Base-by-base conservation (phyloP, 257 asterid species). In the Verbena officinalis region DNA sequence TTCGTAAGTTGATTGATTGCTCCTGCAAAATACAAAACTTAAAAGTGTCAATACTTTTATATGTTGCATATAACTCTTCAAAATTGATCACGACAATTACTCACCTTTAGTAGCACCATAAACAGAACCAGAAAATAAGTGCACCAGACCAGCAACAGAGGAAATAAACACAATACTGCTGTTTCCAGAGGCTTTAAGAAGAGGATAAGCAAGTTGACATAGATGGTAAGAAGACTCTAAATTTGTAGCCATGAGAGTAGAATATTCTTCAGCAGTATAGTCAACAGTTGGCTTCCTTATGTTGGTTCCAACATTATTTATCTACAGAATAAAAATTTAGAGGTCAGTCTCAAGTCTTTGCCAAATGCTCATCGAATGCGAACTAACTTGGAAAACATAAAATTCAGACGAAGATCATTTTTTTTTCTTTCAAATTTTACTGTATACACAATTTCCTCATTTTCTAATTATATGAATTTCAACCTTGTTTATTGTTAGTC, bases 231-330 rank as follows among this genome's bases (percentile, higher is more conserved):
- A 72, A 52, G 97, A 88, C 56, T 90, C 96, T 24, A 94, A 71
- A 84, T 94, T 94, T 46, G 97, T 90, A 10, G 91, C 63, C 90
- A 88, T 81, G 72, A 94, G 73, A 34, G 2, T 61, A 7, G 91
- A 68, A 64, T 88, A 94, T 55, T 94, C 99, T 45, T 83, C 96
- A 48, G 95, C 79, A 22, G 86, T 83, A 71, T 88, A 94, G 51
- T 90, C 87, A 60, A 81, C 75, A 45, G 99, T 90, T 62, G 89
- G 82, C 78, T 94, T 94, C 86, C 91, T 74, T 62, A 94, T 70
- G 73, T 90, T 94, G 42, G 97, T 90, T 72, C 99, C 99, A 4
- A 83, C 96, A 83, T 90, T 94, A 72, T 90, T 94, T 67, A 94
- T 62, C 99, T 90, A 62, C 55, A 65, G 19, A 52, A 49, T 59